Evolutionary conservation across 1,284 basidiomycete species (phyloP).

Genomic region (Mycosarcoma mackinlayi): DNA sequence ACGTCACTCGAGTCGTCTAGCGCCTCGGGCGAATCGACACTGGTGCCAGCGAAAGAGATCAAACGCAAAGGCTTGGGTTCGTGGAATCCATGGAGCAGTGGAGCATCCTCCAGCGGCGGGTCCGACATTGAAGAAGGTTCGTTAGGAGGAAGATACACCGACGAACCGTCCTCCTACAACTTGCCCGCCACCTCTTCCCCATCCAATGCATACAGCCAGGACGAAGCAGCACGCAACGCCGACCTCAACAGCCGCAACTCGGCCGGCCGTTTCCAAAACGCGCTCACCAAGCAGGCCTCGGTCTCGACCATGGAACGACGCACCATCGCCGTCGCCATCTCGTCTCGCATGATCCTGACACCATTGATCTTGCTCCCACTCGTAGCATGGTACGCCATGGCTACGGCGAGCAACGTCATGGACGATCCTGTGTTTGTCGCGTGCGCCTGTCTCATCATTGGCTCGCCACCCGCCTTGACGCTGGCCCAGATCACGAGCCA

Average conservation of each 20-base stretch:
- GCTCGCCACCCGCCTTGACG: constrained; percentile 78
- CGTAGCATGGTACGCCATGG: constrained; percentile 58
- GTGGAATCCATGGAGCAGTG: constrained; percentile 58
- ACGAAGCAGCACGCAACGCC: constrained; percentile 41
- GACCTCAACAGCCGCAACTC: constrained; percentile 42
- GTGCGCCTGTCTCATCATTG: constrained; percentile 78
- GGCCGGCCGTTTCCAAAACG: constrained; percentile 27
- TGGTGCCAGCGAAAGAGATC: constrained; percentile 31
- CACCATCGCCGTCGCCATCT: constrained; percentile 82
- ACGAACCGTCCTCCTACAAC: constrained; percentile 26
- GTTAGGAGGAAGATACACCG: constrained; percentile 17
- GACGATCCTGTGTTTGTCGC: constrained; percentile 82
- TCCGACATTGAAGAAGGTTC: constrained; percentile 41
- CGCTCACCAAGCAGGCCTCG: constrained; percentile 21
- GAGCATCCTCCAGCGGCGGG: constrained; percentile 21
- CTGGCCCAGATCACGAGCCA: constrained; percentile 83
- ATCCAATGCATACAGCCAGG: not conserved
- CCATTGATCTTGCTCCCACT: constrained; percentile 75
- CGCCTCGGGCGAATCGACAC: constrained; percentile 32
- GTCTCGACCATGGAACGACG: constrained; percentile 70
- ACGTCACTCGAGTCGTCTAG: constrained; percentile 30
- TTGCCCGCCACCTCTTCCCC: not conserved
- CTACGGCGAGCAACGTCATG: constrained; percentile 45
- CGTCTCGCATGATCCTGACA: constrained; percentile 85
- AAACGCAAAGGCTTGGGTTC: constrained; percentile 35